Evolutionary conservation across 225 moss, liverwort and hornwort species (phyloP).

Genomic region (Antitrichia curtipendula): DNA sequence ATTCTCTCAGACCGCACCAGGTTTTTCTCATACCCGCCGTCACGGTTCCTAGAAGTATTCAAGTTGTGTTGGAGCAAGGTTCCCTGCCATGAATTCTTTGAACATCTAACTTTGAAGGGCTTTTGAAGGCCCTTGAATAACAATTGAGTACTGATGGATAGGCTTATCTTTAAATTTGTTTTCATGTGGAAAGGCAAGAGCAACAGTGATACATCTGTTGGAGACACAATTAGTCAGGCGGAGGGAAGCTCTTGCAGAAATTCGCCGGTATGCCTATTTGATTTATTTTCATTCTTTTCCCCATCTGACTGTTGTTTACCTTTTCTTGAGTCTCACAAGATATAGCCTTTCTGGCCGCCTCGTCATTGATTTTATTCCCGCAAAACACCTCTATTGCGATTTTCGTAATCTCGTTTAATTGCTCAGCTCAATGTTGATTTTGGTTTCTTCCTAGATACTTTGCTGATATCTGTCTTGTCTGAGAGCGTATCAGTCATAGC

Average conservation of each 20-base stretch:
- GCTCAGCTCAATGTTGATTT: neutral
- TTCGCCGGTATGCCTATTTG: constrained; percentile 47
- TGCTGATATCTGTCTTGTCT: neutral
- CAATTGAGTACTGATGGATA: neutral
- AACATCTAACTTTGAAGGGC: neutral
- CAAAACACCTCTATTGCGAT: neutral
- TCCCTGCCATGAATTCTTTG: neutral
- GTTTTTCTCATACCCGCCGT: neutral
- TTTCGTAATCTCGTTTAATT: neutral
- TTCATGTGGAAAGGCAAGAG: constrained; percentile 64
- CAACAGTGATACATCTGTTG: constrained; percentile 85
- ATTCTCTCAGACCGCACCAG: constrained; percentile 95
- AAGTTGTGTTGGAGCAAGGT: neutral
- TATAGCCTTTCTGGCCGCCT: neutral
- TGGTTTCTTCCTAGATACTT: neutral
- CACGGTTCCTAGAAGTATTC: neutral
- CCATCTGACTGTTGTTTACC: neutral
- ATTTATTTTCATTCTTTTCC: neutral
- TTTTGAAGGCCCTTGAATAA: neutral
- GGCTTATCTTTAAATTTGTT: neutral
- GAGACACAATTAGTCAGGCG: constrained; percentile 71
- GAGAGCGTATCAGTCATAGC: neutral
- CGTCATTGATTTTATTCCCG: neutral
- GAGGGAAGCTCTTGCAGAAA: constrained; percentile 77
- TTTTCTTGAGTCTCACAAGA: neutral